A percentile compares a stretch with the other conserved stretches of the same genome.
These are phyloP conservation scores for Aspergillus sp. DNA, from an alignment of 2,329 filamentous ascomycete species.

Conservation along the genomic window DNA sequence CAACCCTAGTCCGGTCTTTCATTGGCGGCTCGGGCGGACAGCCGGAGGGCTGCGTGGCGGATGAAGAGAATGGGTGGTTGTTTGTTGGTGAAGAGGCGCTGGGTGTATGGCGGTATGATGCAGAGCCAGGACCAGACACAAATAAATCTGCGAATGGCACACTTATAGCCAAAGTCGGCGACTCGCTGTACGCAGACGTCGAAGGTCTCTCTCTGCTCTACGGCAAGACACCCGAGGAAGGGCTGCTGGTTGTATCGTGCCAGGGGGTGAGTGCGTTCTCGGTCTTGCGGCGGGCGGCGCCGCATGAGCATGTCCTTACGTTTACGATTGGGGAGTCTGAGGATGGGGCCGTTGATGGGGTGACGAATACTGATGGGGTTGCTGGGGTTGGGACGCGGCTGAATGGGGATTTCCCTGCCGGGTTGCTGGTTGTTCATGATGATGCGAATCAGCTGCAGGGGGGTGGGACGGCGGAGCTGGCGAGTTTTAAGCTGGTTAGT, in stretches of 20 bases:
- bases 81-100: slow-evolving; percentile 8
- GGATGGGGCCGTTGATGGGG: slow-evolving; percentile 4
- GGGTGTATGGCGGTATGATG: slow-evolving; percentile 8
- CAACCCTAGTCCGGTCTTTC: slow-evolving; percentile 4
- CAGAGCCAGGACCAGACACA: not conserved
- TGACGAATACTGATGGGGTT: slow-evolving; percentile 9
- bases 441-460: slow-evolving; percentile 8
- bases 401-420: slow-evolving; percentile 5
- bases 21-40: slow-evolving; percentile 1
- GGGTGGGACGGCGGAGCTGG: slow-evolving; percentile 5
- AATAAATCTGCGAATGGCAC: not conserved
- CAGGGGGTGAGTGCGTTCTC: slow-evolving; percentile 9
- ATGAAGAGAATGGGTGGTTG: slow-evolving; percentile 2
- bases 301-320: slow-evolving; percentile 10
- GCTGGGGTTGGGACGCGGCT: not conserved
- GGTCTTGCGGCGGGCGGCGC: not conserved
- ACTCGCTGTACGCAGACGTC: slow-evolving; percentile 2
- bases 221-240: not conserved
- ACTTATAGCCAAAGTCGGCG: not conserved
- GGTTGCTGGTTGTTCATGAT: slow-evolving; percentile 7
- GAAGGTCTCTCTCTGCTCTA: not conserved
- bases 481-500: slow-evolving; percentile 8
- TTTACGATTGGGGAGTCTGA: slow-evolving; percentile 4
- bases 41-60: slow-evolving; percentile 5
- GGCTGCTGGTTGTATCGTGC: not conserved